Evolutionary conservation across 306 rosid species (phyloP), one percentile per base, ranked within the genome.

Genomic region (Macrotyloma uniflorum): DNA sequence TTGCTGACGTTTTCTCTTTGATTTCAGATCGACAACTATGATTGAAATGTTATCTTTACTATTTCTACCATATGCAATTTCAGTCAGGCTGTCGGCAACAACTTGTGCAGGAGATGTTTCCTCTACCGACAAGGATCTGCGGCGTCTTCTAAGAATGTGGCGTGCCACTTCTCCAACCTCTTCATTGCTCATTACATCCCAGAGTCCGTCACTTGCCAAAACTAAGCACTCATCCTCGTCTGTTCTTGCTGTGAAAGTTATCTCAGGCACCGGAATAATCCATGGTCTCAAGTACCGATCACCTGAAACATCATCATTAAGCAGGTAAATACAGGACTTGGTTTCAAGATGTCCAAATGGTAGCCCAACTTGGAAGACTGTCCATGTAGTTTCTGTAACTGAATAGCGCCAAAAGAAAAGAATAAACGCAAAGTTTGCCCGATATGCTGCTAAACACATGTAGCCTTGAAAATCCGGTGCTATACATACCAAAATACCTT

Each of bases 171-270:
- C 91, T 46, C 93, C 95, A 0, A 92, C 95, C 81, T 92, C 97
- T 72, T 92, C 90, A 73, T 92, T 92, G 2, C 85, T 88, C 91
- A 92, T 85, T 35, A 92, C 97, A 75, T 92, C 97, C 97, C 97
- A 92, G 4, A 90, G 95, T 69, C 97, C 97, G 61, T 92, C 97
- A 51, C 97, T 92, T 28, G 97, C 97, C 87, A 92, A 58, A 70
- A 92, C 65, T 67, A 92, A 64, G 51, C 97, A 92, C 81, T 92
- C 97, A 75, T 92, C 97, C 74, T 92, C 97, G 0, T 90, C 93
- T 11, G 81, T 90, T 87, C 95, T 84, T 2, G 83, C 67, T 40
- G 83, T 92, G 75, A 92, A 92, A 51, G 84, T 83, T 71, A 88
- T 81, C 85, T 92, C 97, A 8, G 97, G 97, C 72, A 85, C 91